Percentiles rank a stretch among this genome's conserved stretches.
Evolutionary conservation across 208 protist genomes (phyloP).

Genomic region (Trypanosoma platydactyli): DNA sequence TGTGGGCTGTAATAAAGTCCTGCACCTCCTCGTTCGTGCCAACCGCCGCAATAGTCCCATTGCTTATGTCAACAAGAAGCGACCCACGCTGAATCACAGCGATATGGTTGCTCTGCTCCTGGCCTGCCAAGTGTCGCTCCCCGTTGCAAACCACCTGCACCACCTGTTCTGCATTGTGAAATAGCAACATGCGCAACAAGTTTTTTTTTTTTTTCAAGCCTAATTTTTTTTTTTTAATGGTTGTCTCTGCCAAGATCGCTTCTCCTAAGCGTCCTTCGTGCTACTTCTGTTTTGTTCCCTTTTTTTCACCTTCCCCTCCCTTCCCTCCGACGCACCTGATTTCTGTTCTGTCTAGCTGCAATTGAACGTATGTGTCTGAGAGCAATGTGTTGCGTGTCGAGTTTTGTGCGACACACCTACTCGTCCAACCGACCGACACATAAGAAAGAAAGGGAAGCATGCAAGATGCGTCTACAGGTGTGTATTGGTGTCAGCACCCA

Average conservation of each 20-base stretch:
- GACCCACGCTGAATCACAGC: constrained; percentile 19
- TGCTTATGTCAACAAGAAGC: constrained; percentile 16
- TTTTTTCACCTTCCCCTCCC: constrained; percentile 11
- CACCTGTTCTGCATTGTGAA: constrained; percentile 28
- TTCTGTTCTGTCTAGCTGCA: too few relatives aligned
- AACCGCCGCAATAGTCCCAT: constrained; percentile 19
- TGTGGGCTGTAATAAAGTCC: not conserved
- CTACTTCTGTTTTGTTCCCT: constrained; percentile 11
- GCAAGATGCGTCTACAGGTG: not conserved
- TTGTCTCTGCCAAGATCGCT: too few relatives aligned
- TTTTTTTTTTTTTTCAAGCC: not conserved
- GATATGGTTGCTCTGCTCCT: constrained; percentile 11
- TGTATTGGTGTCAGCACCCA: too few relatives aligned
- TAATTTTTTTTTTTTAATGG: constrained; percentile 19
- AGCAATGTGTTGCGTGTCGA: too few relatives aligned
- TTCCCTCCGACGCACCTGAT: too few relatives aligned
- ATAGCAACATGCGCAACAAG: constrained; percentile 12
- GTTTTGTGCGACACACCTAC: too few relatives aligned
- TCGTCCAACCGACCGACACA: too few relatives aligned
- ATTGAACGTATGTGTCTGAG: too few relatives aligned
- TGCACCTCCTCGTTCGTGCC: constrained; percentile 23
- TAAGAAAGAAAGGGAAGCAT: constrained; percentile 2
- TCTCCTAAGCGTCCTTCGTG: too few relatives aligned
- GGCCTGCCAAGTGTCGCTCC: constrained; percentile 15
- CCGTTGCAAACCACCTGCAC: constrained; percentile 29